A percentile compares a stretch with the other conserved stretches of the same genome.
Evolutionary conservation across 345 rosid species (phyloP).

Genomic region (Barbarea vulgaris): DNA sequence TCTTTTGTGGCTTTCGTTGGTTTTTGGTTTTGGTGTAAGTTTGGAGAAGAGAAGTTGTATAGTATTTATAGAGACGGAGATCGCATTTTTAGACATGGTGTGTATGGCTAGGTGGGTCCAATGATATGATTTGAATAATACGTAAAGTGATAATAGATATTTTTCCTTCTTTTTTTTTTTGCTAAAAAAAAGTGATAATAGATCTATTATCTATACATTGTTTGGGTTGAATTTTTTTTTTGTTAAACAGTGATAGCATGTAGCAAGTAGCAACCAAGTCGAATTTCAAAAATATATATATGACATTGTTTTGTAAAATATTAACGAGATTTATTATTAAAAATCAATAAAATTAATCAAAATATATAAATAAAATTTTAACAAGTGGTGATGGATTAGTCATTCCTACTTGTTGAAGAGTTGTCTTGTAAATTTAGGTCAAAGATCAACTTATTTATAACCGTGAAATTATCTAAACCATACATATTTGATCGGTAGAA

Average conservation of each 20-base stretch:
- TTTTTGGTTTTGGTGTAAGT: slow-evolving; percentile 30
- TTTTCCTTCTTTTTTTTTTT: too few relatives aligned
- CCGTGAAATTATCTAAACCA: too few relatives aligned
- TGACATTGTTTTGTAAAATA: not conserved
- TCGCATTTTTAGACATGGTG: slow-evolving; percentile 21
- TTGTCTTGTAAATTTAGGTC: too few relatives aligned
- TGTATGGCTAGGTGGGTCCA: slow-evolving; percentile 11
- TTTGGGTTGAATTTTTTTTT: not conserved
- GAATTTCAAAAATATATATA: not conserved
- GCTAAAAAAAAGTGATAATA: not conserved
- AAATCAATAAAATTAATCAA: not conserved
- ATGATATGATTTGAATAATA: not conserved
- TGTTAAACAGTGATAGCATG: not conserved
- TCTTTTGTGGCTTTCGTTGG: slow-evolving; percentile 14
- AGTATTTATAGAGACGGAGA: slow-evolving; percentile 22
- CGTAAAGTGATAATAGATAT: not conserved
- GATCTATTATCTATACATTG: not conserved
- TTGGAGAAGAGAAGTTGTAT: not conserved
- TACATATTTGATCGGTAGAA: too few relatives aligned
- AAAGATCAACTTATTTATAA: too few relatives aligned
- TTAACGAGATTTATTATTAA: not conserved
- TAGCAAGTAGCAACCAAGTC: not conserved
- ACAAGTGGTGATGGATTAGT: too few relatives aligned
- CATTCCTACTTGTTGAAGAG: not conserved
- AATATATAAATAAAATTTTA: too few relatives aligned